Percentiles rank a stretch among this genome's conserved stretches.
Conservation (phyloP, 108 stramenopile genomes). For the Chaetoceros muelleri region DNA sequence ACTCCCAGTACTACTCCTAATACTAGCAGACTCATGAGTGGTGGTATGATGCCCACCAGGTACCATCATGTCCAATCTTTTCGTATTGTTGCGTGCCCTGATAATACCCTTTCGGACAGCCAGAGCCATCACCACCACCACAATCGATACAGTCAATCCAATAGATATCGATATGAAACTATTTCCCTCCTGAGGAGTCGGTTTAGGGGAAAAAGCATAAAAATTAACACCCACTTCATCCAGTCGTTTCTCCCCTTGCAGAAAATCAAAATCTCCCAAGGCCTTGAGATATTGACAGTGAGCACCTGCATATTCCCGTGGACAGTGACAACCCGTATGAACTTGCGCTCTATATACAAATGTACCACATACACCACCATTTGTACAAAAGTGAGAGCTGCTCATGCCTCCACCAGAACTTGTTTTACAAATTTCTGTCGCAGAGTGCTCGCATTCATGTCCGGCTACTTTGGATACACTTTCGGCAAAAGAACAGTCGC, state of each 20-base stretch:
- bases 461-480: constrained; percentile 18
- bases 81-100: too few species aligned
- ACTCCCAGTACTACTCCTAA: too few species aligned
- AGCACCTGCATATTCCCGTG: constrained; percentile 14
- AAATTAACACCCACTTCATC: background rate
- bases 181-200: too few species aligned
- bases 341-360: constrained; percentile 19
- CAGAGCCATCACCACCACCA: too few species aligned
- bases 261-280: background rate
- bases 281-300: constrained; percentile 15
- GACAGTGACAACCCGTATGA: constrained; percentile 24
- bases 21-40: too few species aligned
- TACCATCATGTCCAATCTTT: too few species aligned
- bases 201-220: too few species aligned
- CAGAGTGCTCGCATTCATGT: constrained; percentile 27
- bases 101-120: too few species aligned
- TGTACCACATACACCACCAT: constrained; percentile 34
- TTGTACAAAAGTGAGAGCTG: constrained; percentile 46
- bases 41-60: too few species aligned
- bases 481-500: constrained; percentile 9
- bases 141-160: too few species aligned
- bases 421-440: constrained; percentile 37
- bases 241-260: background rate
- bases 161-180: too few species aligned
- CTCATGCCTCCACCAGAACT: constrained; percentile 12